Conservation (phyloP, 495 filamentous ascomycete species). For the Pyrenula aspistea region DNA sequence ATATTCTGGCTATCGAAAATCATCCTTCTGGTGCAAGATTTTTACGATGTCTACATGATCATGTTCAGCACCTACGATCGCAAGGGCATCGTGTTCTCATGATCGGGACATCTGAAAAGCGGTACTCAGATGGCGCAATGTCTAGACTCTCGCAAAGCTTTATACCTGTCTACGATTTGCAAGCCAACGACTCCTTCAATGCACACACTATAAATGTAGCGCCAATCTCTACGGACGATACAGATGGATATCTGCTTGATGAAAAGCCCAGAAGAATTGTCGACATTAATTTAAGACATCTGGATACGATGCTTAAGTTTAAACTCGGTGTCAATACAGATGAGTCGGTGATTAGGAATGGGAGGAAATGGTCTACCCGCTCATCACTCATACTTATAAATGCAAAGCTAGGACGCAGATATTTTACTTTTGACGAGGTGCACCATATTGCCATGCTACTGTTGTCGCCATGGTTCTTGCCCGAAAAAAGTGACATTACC, state of each 20-base stretch:
- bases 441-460: conserved; percentile 50
- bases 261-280: conserved; percentile 36
- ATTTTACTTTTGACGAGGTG: conserved; percentile 48
- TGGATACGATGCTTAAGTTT: conserved; percentile 50
- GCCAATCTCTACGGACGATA: conserved; percentile 19
- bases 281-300: conserved; percentile 57
- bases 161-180: conserved; percentile 33
- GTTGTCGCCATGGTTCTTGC: conserved; percentile 15
- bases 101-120: conserved; percentile 52
- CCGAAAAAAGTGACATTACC: conserved; percentile 16
- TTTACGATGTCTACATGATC: conserved; percentile 37
- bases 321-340: conserved; percentile 3
- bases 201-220: conserved; percentile 38
- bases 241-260: conserved; percentile 28
- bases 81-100: conserved; percentile 58
- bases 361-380: too few species aligned
- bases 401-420: conserved; percentile 36
- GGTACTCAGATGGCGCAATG: conserved; percentile 12
- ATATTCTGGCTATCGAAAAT: conserved; percentile 61
- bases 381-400: too few species aligned
- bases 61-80: background rate
- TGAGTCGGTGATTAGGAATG: too few species aligned
- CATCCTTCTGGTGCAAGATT: conserved; percentile 51
- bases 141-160: conserved; percentile 35
- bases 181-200: conserved; percentile 39